Evolutionary conservation across 371 early-diverging fungal genomes (phyloP), one percentile per base, ranked within the genome.

Genomic region (Aphelidium insulamus): DNA sequence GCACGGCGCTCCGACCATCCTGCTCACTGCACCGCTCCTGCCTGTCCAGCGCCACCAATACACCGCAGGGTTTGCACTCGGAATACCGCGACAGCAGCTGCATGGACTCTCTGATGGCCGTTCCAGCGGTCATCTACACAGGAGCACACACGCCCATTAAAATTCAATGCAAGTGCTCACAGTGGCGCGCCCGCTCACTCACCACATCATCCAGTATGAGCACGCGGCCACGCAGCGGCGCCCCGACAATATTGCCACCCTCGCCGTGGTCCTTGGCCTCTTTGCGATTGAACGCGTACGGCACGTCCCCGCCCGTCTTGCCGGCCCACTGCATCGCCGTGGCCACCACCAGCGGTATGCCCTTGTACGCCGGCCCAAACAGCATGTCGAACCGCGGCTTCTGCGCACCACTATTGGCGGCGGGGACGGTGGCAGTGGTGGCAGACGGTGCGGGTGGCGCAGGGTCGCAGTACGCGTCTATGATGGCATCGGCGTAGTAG

Each of bases 311-410:
- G 1, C 43, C 34, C 44, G 65, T 58, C 24, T 68, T 49, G 12
- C 43, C 52, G 20, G 66, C 58, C 38, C 91, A 52, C 2, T 78
- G 61, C 12, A 86, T 57, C 17, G 74, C 77, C 10, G 82, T 74
- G 6, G 87, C 57, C 18, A 79, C 63, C 2, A 79, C 86, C 11
- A 95, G 62, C 8, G 95, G 92, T 36, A 95, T 80, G 31, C 92
- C 95, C 67, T 95, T 95, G 70, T 95, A 95, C 11, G 95, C 95
- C 5, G 95, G 92, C 9, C 95, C 95, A 59, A 92, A 92, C 30
- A 95, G 55, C 26, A 86, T 70, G 55, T 85, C 82, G 51, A 74
- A 83, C n/a, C n/a, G n/a, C n/a, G n/a, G n/a, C n/a, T n/a, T n/a
- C 20, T 57, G 37, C 28, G 84, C 50, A 5, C 47, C 50, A 4